Conservation (phyloP, 2,329 filamentous ascomycete genomes). For the Cladosporium austrohemisphaericum region DNA sequence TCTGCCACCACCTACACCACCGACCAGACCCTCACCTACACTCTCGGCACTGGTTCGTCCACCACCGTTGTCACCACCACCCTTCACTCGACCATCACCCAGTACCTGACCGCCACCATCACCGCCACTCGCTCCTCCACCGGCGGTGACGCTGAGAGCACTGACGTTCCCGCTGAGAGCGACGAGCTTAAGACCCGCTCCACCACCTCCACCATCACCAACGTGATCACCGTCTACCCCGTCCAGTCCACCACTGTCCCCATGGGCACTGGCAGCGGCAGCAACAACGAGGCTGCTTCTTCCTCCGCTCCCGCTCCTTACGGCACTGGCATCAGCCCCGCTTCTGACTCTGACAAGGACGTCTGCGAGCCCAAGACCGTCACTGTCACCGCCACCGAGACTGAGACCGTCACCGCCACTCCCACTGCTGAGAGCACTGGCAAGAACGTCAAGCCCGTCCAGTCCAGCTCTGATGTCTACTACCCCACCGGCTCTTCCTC, state of each 20-base stretch:
- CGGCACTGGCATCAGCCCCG: constrained; percentile 16
- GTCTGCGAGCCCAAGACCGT: constrained; percentile 29
- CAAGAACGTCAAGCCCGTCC: constrained; percentile 21
- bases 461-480: constrained; percentile 24
- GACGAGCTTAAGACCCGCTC: constrained; percentile 25
- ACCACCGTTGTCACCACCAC: constrained; percentile 34
- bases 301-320: constrained; percentile 6
- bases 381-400: constrained; percentile 34
- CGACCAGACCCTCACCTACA: constrained; percentile 35
- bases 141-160: constrained; percentile 8
- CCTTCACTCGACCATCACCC: constrained; percentile 32
- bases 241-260: constrained; percentile 16
- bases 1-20: constrained; percentile 26
- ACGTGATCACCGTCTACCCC: constrained; percentile 34
- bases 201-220: constrained; percentile 33
- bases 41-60: constrained; percentile 32
- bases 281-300: constrained; percentile 2
- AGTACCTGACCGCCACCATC: constrained; percentile 29
- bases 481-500: constrained; percentile 24
- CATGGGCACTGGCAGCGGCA: neutral
- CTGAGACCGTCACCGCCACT: constrained; percentile 28
- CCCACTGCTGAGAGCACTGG: constrained; percentile 16
- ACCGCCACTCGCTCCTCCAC: constrained; percentile 23
- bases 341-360: constrained; percentile 9
- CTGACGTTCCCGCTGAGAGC: constrained; percentile 8